Base-by-base conservation (phyloP, 116 monocot genomes). In the Iris pallida region DNA sequence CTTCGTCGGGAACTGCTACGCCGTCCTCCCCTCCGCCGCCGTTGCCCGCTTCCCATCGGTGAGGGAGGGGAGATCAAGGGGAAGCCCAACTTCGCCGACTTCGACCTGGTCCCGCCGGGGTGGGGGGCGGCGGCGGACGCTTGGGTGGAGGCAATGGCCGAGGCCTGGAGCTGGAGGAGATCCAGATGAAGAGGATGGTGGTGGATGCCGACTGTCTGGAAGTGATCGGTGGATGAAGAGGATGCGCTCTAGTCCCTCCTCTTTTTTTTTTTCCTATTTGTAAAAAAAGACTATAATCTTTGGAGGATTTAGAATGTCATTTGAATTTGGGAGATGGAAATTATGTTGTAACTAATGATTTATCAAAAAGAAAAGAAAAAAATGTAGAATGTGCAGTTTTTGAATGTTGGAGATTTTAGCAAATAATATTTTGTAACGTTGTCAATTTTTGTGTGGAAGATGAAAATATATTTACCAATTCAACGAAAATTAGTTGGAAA, bases 21-120 rank as follows among this genome's bases (percentile, higher is more conserved):
- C 91, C 42, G 74, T 81, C 4, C 6, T 44, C 6, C 87, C 91
- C 8, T 19, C 54, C 12, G 58, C 20, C 7, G 82, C 63, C 15
- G 58, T 76, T 11, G 12, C 30, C 49, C 71, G 78, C 42, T 88
- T 91, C 70, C 73, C 80, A 4, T 69, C 42, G 58, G 61, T 82
- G 18, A 58, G 85, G 62, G 61, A 64, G 13, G 85, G 40, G 67
- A 47, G 19, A 16, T 91, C 51, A 91, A 91, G 81, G 91, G 88
- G 48, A 91, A 91, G 85, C 92, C 88, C 18, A 83, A 85, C 63
- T 92, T 88, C 65, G 88, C 92, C 11, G 92, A 88, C 63, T 92
- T 85, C 77, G 79, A 81, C 69, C 81, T 88, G 8, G 85, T 88
- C 1, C 92, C 92, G 4, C 20, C 68, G 40, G 85, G 70, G 44